phyloP scores from a whole-genome alignment of 805 yeast genomes.

The Sugiyamaella smithiae region DNA sequence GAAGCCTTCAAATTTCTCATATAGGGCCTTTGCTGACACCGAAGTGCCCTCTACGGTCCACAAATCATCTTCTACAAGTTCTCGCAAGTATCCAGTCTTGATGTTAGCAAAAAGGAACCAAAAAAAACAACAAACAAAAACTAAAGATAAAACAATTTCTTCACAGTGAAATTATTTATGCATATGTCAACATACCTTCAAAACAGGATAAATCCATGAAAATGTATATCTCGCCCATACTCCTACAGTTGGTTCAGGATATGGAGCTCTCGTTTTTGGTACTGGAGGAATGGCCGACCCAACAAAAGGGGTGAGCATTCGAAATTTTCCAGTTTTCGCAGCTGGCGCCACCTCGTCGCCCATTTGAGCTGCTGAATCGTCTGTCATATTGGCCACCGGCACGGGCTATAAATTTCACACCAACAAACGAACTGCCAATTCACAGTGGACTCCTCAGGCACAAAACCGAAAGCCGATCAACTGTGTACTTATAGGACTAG shows the following conservation, averaged over 20 bases:
- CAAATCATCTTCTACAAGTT: constrained; percentile 57
- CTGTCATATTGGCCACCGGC: neutral
- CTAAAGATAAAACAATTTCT: neutral
- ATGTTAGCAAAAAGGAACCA: constrained; percentile 1
- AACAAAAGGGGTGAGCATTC: constrained; percentile 23
- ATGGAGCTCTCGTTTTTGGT: constrained; percentile 20
- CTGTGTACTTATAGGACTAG: no score
- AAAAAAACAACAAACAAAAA: neutral
- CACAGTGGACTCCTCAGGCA: no score
- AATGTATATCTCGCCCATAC: constrained; percentile 19
- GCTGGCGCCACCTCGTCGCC: constrained; percentile 1
- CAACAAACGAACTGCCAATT: no score
- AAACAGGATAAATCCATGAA: constrained; percentile 25
- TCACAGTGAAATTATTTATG: no score
- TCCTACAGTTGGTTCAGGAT: constrained; percentile 24
- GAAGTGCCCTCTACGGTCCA: constrained; percentile 42
- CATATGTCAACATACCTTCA: constrained; percentile 21
- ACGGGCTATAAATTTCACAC: no score
- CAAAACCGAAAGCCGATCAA: no score
- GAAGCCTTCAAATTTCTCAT: constrained; percentile 34
- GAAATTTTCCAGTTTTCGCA: constrained; percentile 7
- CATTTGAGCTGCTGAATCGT: neutral
- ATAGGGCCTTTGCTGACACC: constrained; percentile 35
- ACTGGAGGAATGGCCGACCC: constrained; percentile 27
- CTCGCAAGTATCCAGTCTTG: constrained; percentile 57